These are phyloP conservation scores for Metschnikowia drakensbergensis DNA, from an alignment of 805 yeast genomes.

Conservation along the genomic window DNA sequence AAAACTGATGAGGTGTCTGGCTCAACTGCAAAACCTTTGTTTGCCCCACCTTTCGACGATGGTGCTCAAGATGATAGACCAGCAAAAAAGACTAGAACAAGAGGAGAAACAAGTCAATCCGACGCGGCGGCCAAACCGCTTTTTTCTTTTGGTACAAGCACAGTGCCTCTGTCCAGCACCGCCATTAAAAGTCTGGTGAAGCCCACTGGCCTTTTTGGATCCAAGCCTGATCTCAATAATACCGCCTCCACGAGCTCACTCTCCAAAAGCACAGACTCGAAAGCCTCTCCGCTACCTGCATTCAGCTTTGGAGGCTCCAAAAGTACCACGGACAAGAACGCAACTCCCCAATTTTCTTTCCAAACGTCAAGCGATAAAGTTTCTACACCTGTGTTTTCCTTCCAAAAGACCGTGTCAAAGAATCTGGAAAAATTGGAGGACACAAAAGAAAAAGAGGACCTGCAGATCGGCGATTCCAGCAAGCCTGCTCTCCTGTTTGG, in stretches of 20 bases:
- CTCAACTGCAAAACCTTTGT: not conserved
- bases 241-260: not conserved
- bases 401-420: not conserved
- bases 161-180: not conserved
- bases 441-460: not conserved
- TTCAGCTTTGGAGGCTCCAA: not conserved
- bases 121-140: not conserved
- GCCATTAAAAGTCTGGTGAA: not conserved
- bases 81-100: slow-evolving; percentile 2
- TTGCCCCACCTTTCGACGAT: slow-evolving; percentile 5
- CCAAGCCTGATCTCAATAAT: not conserved
- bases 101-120: not conserved
- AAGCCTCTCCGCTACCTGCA: not conserved
- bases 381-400: not conserved
- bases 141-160: not conserved
- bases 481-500: not conserved
- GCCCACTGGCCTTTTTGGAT: not conserved
- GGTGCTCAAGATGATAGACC: slow-evolving; percentile 2
- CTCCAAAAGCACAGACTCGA: not conserved
- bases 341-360: not conserved
- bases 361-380: not conserved
- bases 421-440: not conserved
- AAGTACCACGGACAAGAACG: not conserved
- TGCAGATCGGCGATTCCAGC: not conserved
- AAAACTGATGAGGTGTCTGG: not conserved